Conservation (phyloP, 2,329 filamentous ascomycete genomes). For the Aspergillus sp. region DNA sequence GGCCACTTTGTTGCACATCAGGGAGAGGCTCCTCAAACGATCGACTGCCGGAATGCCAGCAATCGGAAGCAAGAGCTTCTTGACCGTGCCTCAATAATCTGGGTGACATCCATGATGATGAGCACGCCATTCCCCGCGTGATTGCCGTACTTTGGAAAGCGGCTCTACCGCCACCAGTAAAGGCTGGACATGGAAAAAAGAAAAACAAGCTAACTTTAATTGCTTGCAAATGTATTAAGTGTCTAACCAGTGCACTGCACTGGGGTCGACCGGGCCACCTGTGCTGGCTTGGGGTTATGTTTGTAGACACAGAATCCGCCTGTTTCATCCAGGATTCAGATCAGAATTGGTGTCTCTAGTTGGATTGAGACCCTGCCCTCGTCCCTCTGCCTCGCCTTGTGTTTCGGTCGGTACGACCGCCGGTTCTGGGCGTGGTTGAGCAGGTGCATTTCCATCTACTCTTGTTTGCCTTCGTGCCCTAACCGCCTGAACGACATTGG, state of each 20-base stretch:
- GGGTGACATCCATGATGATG: neutral
- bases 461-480: slow-evolving; percentile 22
- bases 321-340: neutral
- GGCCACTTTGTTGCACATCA: neutral
- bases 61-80: neutral
- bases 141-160: neutral
- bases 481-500: slow-evolving; percentile 29
- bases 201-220: neutral
- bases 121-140: neutral
- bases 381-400: slow-evolving; percentile 16
- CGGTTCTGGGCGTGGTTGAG: slow-evolving; percentile 1
- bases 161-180: neutral
- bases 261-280: neutral
- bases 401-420: slow-evolving; percentile 1
- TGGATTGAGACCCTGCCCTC: neutral
- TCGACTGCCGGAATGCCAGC: neutral
- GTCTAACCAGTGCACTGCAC: neutral
- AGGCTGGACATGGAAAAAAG: neutral
- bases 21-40: neutral
- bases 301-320: neutral
- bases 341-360: neutral
- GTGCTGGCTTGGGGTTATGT: neutral
- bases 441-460: slow-evolving; percentile 1
- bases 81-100: neutral
- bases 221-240: neutral